phyloP scores from a whole-genome alignment of 2,329 filamentous ascomycete genomes.

The Aspergillus phoenicis region DNA sequence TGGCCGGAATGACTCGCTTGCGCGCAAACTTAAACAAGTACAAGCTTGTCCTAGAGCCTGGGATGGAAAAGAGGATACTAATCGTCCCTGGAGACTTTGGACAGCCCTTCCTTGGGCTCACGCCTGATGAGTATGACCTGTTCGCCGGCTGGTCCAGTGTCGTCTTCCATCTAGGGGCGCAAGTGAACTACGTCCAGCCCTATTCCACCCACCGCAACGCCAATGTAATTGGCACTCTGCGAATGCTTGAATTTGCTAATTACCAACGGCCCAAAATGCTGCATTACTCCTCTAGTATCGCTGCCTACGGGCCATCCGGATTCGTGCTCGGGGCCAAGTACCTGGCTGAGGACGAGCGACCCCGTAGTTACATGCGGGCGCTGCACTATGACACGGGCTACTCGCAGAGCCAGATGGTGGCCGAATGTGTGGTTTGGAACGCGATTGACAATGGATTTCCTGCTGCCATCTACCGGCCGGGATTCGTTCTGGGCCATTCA shows the following conservation, averaged over 20 bases:
- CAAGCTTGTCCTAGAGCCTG: too few species aligned
- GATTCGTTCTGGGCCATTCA: conserved; percentile 22
- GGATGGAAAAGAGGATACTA: not conserved
- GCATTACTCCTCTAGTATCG: not conserved
- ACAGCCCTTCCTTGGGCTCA: not conserved
- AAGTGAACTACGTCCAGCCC: not conserved
- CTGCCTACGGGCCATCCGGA: not conserved
- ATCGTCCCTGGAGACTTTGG: not conserved
- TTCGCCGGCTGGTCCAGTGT: not conserved
- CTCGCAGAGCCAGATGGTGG: conserved; percentile 24
- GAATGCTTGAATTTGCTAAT: not conserved
- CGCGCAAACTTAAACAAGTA: not conserved
- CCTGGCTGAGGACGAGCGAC: not conserved
- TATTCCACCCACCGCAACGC: not conserved
- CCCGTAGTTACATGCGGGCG: not conserved
- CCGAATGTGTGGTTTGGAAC: conserved; percentile 22
- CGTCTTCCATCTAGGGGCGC: not conserved
- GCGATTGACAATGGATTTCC: conserved; percentile 23
- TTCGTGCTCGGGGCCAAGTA: not conserved
- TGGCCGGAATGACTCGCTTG: not conserved
- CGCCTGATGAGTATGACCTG: not conserved
- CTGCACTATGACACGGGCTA: conserved; percentile 21
- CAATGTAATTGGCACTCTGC: not conserved
- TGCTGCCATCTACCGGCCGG: conserved; percentile 23
- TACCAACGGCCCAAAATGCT: not conserved